These are phyloP conservation scores for Papiliotrema nemorosa DNA, from an alignment of 1,284 basidiomycete genomes.

Conservation along the genomic window DNA sequence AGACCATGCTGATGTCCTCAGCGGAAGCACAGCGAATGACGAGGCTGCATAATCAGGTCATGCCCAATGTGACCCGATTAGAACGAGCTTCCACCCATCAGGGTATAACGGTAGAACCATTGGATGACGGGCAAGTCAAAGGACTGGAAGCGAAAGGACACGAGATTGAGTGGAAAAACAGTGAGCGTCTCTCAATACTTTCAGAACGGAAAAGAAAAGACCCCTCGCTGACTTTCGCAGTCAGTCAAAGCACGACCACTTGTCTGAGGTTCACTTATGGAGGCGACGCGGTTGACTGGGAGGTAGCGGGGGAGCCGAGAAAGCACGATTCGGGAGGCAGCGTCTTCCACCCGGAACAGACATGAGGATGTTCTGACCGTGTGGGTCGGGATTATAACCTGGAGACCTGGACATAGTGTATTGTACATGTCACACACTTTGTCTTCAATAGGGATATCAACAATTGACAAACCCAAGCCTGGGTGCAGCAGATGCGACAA, in stretches of 20 bases:
- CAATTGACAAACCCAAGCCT: too few species aligned
- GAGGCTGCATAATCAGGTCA: constrained; percentile 39
- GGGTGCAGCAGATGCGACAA: too few species aligned
- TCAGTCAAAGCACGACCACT: neutral
- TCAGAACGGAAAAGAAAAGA: neutral
- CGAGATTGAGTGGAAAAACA: constrained; percentile 20
- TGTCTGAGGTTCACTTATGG: constrained; percentile 5
- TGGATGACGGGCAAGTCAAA: constrained; percentile 15
- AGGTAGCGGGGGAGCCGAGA: constrained; percentile 7
- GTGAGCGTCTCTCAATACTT: neutral
- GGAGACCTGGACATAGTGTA: too few species aligned
- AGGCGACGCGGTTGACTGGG: neutral
- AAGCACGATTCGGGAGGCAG: constrained; percentile 21
- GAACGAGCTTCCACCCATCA: constrained; percentile 17
- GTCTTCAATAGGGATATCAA: too few species aligned
- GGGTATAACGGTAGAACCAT: constrained; percentile 17
- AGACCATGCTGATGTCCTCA: neutral
- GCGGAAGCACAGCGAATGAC: constrained; percentile 22
- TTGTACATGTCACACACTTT: too few species aligned
- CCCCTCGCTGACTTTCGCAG: neutral
- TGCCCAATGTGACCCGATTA: constrained; percentile 24
- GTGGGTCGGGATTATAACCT: too few species aligned
- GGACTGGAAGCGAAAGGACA: constrained; percentile 23
- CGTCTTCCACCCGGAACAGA: neutral
- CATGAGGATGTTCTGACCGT: too few species aligned